Evolutionary conservation across 2,329 filamentous ascomycete genomes (phyloP), one percentile per base, ranked within the genome.

Genomic region (Chalaropsis ovoidea): DNA sequence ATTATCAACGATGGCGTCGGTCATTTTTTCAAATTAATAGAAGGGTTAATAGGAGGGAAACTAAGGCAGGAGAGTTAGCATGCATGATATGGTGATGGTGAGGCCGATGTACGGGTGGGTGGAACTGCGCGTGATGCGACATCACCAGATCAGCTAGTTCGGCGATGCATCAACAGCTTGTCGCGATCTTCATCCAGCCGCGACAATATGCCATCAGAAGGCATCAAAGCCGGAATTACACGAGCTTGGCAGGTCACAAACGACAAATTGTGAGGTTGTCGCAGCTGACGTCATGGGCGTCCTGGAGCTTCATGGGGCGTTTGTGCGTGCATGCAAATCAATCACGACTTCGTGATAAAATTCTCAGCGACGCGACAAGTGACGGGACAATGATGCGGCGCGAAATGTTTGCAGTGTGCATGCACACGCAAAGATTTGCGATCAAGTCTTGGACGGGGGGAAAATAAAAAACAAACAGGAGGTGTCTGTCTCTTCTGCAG

Each of bases 1-100:
- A 24, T 62, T 17, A 56, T 65, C 61, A 1, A 47, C 54, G 47
- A 68, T 60, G 17, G 27, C 31, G 42, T 68, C 67, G 31, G 61
- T n/a, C 67, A 68, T 68, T 31, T 17, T 63, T 17, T 56, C 13
- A 15, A 19, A 56, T 56, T 56, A 56, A 56, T 17, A 17, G 27
- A 17, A 31, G 52, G 15, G 17, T 15, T 5, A 31, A 10, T 31
- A 56, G 42, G 17, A 27, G 52, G 22, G 13, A 31, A 17, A 54
- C 52, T 62, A 31, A 15, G 24, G 31, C 27, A 11, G 19, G 8
- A 19, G 11, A 42, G 54, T 61, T 22, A 60, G 24, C 39, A 63
- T 49, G 42, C 1, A 31, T 31, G 15, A 8, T 10, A 35, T 35
- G n/a, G n/a, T n/a, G n/a, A 31, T 31, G 31, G 2, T 31, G 31